Evolutionary conservation across 257 asterid species (phyloP).

Genomic region (Salvia miltiorrhiza): DNA sequence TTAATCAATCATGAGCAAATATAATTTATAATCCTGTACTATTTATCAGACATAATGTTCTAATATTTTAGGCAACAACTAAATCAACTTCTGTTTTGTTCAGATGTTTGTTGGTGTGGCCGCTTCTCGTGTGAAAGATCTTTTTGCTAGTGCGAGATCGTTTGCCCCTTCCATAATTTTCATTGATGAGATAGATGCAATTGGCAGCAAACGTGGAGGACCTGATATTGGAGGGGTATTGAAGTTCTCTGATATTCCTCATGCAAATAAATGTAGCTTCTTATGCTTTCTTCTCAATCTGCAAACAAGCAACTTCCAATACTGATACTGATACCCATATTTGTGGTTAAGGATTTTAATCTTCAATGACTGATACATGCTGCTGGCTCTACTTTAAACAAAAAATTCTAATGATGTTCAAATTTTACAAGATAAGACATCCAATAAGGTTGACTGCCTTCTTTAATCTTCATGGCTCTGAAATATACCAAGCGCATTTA

Average conservation of each 20-base stretch:
- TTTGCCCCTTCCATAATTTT: conserved; percentile 96
- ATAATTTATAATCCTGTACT: background rate
- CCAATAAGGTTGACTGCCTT: background rate
- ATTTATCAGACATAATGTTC: conserved; percentile 11
- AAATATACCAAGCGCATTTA: background rate
- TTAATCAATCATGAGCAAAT: background rate
- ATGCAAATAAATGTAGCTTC: conserved; percentile 13
- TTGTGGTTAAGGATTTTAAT: background rate
- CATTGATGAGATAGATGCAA: conserved; percentile 98
- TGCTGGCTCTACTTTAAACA: too few species aligned
- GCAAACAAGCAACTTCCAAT: conserved; percentile 11
- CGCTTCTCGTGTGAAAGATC: conserved; percentile 99
- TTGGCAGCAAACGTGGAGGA: conserved; percentile 98
- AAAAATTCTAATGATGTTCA: background rate
- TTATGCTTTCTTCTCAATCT: conserved; percentile 1
- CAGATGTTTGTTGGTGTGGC: conserved; percentile 99
- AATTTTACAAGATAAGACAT: conserved; percentile 5
- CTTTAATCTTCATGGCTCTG: conserved; percentile 3
- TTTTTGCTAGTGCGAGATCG: conserved; percentile 92
- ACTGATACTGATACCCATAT: too few species aligned
- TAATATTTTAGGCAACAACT: conserved; percentile 16
- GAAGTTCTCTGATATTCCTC: background rate
- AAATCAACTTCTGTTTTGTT: conserved; percentile 19
- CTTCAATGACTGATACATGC: background rate
- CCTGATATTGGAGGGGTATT: conserved; percentile 99